A percentile compares a stretch with the other conserved stretches of the same genome.
Conservation (phyloP, 1,284 basidiomycete genomes). For the Sporisorium exsertum region DNA sequence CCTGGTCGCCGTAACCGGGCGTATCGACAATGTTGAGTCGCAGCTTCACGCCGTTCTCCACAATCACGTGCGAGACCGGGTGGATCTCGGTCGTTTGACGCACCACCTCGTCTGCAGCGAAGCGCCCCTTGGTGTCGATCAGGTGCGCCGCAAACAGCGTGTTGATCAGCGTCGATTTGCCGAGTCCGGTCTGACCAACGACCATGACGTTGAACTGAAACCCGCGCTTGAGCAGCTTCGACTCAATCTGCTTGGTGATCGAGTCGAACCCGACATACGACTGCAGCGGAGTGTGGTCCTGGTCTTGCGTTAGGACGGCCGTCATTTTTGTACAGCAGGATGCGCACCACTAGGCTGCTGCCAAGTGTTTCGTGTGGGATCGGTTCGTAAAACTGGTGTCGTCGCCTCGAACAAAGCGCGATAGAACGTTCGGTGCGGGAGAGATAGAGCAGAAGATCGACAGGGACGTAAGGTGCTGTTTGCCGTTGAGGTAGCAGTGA, state of each 20-base stretch:
- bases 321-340: constrained; percentile 36
- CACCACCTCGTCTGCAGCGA: constrained; percentile 85
- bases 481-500: constrained; percentile 3
- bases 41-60: constrained; percentile 94
- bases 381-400: too few species aligned
- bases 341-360: too few species aligned
- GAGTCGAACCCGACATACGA: constrained; percentile 70
- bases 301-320: constrained; percentile 29
- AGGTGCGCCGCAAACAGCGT: constrained; percentile 98
- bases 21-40: constrained; percentile 98
- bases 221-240: constrained; percentile 97
- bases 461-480: not conserved
- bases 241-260: constrained; percentile 97
- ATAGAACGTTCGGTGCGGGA: not conserved
- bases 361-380: too few species aligned
- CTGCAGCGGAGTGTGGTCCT: constrained; percentile 63
- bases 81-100: constrained; percentile 97
- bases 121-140: constrained; percentile 94
- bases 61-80: constrained; percentile 92
- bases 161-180: constrained; percentile 98
- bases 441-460: not conserved
- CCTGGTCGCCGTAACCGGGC: constrained; percentile 96
- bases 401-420: too few species aligned
- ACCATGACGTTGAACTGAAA: constrained; percentile 88
- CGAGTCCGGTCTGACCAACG: constrained; percentile 92